A percentile compares a stretch with the other conserved stretches of the same genome.
Evolutionary conservation across 805 yeast species (phyloP).

Genomic region (Yarrowia bubula): DNA sequence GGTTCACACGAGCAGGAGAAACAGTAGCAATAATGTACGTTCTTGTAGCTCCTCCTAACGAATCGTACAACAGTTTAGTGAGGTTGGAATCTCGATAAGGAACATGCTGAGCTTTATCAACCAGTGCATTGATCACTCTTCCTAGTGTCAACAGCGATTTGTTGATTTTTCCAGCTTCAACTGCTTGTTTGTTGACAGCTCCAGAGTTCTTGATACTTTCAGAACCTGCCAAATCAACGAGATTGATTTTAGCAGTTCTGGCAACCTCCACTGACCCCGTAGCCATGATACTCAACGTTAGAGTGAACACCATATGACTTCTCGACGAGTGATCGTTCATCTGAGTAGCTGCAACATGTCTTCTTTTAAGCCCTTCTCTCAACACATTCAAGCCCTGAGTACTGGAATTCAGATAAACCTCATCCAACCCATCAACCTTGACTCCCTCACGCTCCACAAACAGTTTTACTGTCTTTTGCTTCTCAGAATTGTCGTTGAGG

Average conservation of each 20-base stretch:
- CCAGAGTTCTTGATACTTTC: constrained; percentile 88
- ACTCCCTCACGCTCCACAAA: constrained; percentile 54
- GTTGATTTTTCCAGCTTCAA: constrained; percentile 91
- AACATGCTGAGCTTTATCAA: constrained; percentile 63
- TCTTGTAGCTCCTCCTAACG: constrained; percentile 84
- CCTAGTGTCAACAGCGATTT: constrained; percentile 86
- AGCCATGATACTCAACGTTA: constrained; percentile 56
- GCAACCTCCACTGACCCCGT: constrained; percentile 55
- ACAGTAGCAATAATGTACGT: constrained; percentile 85
- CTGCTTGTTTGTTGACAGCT: constrained; percentile 78
- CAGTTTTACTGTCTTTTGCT: constrained; percentile 50
- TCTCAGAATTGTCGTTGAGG: constrained; percentile 42
- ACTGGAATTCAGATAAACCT: constrained; percentile 49
- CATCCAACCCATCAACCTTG: constrained; percentile 57
- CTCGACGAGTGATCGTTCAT: constrained; percentile 75
- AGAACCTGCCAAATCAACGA: constrained; percentile 94
- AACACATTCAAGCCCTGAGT: constrained; percentile 53
- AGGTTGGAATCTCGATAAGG: constrained; percentile 86
- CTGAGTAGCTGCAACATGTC: constrained; percentile 76
- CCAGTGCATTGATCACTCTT: constrained; percentile 75
- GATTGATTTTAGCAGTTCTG: constrained; percentile 54
- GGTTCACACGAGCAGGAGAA: constrained; percentile 72
- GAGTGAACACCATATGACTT: constrained; percentile 76
- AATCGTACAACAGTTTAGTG: constrained; percentile 74
- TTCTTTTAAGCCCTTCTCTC: constrained; percentile 55